Base-by-base conservation (phyloP, 2,329 filamentous ascomycete genomes). In the Pseudogymnoascus sp. region DNA sequence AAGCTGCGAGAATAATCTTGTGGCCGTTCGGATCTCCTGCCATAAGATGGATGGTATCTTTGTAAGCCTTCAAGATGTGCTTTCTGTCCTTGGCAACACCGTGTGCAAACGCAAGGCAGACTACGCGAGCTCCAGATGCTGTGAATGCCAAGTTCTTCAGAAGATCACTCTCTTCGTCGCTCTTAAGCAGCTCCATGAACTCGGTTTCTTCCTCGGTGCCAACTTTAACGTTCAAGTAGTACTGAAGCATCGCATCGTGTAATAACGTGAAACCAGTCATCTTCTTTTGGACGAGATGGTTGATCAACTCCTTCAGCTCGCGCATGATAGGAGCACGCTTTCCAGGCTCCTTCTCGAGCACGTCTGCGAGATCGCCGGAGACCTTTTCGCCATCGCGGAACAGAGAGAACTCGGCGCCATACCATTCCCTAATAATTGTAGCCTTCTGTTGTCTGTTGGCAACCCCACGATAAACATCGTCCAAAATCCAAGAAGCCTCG, bases 181-280 rank as follows among this genome's bases (percentile, higher is more conserved):
- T 90, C 78, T 96, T 96, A 72, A 99, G 81, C 68, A 96, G 82
- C 75, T 98, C 93, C 64, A 96, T 78, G 72, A 96, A 97, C 70
- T 96, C 92, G 33, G 82, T 89, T 43, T 91, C 87, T 74, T 98
- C 93, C 64, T 90, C 86, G 50, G 87, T 90, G 3, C 89, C 92
- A 4, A 84, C 80, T 67, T 89, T 88, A 56, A 88, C 86, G 70
- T 89, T 93, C 61, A 91, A 78, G 77, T 93, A 97, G 77, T 97
- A 99, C 74, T 99, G 93, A 65, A 97, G 81, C 93, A 99, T 96
- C 60, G 95, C 95, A 72, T 98, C 95, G 76, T 99, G 96, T 19
- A 99, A 84, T 84, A 99, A 96, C 2, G 93, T 98, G 77, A 99
- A 98, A 8, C 91, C 93, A 0, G 91, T 96, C 78, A 95, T 88